Evolutionary conservation across 306 rosid species (phyloP), one percentile per base, ranked within the genome.

Genomic region (Sesbania bispinosa): DNA sequence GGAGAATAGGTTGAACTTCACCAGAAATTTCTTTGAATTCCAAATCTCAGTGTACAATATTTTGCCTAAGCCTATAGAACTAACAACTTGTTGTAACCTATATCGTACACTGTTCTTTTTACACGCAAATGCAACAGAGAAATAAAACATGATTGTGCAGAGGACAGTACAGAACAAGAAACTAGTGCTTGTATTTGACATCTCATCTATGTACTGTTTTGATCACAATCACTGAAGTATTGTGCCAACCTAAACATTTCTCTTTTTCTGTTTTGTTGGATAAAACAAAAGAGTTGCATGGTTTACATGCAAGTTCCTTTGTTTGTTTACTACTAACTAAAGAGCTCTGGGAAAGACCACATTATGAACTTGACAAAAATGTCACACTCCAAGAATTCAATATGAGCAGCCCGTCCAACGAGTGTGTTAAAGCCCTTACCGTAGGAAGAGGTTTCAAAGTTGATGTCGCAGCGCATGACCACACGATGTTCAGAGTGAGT

Each of bases 321-420:
- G 54, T 65, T 48, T 38, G n/a, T n/a, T n/a, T n/a, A n/a, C n/a
- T n/a, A 36, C 78, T 80, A 92, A 68, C 81, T 75, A 76, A 92
- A 89, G 2, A 89, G 83, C 62, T 92, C 95, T 0, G 95, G 95
- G 72, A 92, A 92, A 75, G 98, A 89, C 96, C 98, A 89, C 86
- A 89, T 79, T 61, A 92, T 78, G 86, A 92, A 92, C 85, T 80
- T 88, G 10, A 87, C 89, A 77, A 92, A 92, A 33, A 77, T 33
- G 79, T 92, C 96, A 13, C 96, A 85, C 78, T 92, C 98, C 85
- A 92, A 82, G 66, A 92, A 92, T 64, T 92, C 96, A 5, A 92
- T 89, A 58, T 92, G 98, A 61, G 98, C 98, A 10, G 98, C 96
- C 16, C 98, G 88, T 42, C 98, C 98, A 0, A 92, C 78, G 29